These are phyloP conservation scores for Mollisiaceae sp. DNA, from an alignment of 2,329 filamentous ascomycete genomes.

Conservation along the genomic window DNA sequence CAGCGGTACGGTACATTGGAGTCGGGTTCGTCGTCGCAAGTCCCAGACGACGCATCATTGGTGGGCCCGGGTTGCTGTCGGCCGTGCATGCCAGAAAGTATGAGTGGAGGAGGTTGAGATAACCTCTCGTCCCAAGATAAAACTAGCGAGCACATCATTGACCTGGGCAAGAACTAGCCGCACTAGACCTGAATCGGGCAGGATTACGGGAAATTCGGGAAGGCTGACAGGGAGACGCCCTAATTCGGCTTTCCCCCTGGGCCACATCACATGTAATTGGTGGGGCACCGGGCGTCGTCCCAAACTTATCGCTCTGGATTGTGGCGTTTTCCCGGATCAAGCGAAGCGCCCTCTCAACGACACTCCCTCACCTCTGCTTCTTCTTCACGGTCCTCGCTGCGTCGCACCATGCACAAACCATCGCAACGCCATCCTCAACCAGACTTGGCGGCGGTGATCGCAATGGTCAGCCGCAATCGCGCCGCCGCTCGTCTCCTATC, in stretches of 20 bases:
- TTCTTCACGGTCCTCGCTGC: background rate
- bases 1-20: constrained; percentile 5
- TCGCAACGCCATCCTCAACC: background rate
- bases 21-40: background rate
- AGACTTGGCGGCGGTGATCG: background rate
- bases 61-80: background rate
- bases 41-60: no score
- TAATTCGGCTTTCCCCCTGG: background rate
- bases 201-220: no score
- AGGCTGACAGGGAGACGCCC: no score
- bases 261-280: background rate
- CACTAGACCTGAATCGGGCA: no score
- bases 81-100: background rate
- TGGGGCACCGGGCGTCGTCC: background rate
- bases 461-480: background rate
- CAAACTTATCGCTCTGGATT: background rate
- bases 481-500: no score
- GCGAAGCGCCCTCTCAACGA: background rate
- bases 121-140: background rate
- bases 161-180: no score
- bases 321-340: background rate
- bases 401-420: background rate
- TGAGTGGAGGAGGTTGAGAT: constrained; percentile 15
- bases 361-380: background rate
- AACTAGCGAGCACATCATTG: constrained; percentile 10